Conservation (phyloP, 208 protist genomes). For the Acanthamoeba healyi region DNA sequence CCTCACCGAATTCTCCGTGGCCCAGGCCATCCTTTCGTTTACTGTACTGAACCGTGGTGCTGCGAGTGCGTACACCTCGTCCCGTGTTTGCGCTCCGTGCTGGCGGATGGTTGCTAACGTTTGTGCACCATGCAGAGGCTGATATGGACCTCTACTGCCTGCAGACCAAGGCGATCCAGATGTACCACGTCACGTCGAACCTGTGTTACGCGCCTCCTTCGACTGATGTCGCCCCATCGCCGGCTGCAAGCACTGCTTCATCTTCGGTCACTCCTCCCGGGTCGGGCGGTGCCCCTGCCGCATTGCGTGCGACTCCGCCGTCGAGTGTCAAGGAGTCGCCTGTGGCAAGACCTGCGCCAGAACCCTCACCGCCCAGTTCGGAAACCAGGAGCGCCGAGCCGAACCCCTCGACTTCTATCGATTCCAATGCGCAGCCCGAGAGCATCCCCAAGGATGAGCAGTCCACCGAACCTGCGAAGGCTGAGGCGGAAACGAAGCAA, state of each 20-base stretch:
- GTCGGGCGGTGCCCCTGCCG: background rate
- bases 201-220: constrained; percentile 17
- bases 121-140: background rate
- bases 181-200: constrained; percentile 52
- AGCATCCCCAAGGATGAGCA: background rate
- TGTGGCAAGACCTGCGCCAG: background rate
- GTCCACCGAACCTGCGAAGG: no score
- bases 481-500: background rate
- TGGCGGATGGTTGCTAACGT: background rate
- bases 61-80: background rate
- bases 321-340: background rate
- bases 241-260: background rate
- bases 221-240: background rate
- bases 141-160: constrained; percentile 66
- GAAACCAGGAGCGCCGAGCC: background rate
- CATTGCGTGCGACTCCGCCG: background rate
- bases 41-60: constrained; percentile 2
- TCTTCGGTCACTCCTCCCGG: background rate
- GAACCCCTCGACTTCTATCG: background rate
- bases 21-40: constrained; percentile 24
- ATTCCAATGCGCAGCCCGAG: background rate
- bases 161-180: constrained; percentile 73
- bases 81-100: background rate
- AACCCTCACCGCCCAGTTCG: background rate
- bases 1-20: constrained; percentile 28